A percentile compares a stretch with the other conserved stretches of the same genome.
These are phyloP conservation scores for Pleurotus ostreatus DNA, from an alignment of 768 basidiomycete genomes.

Conservation along the genomic window DNA sequence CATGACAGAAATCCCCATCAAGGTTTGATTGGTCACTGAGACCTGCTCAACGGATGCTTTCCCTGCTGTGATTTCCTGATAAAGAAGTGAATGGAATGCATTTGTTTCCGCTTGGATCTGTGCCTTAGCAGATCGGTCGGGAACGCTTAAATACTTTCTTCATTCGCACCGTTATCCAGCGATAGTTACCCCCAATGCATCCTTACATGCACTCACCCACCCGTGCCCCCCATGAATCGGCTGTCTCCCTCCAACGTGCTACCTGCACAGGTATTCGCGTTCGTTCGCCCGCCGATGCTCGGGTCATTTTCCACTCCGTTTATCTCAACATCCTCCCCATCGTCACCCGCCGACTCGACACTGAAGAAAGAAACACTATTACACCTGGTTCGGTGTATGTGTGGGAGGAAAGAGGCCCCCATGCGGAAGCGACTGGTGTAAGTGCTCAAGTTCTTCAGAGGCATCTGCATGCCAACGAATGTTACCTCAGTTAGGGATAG, in stretches of 20 bases:
- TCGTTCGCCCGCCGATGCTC: conserved; percentile 47
- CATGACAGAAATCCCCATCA: conserved; percentile 8
- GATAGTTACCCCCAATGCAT: conserved; percentile 3
- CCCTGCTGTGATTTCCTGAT: conserved; percentile 4
- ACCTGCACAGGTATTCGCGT: conserved; percentile 49
- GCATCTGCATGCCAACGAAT: background rate
- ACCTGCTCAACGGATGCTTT: conserved; percentile 4
- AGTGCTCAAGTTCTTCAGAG: conserved; percentile 18
- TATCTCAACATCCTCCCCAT: conserved; percentile 64
- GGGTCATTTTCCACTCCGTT: conserved; percentile 73
- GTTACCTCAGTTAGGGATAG: conserved; percentile 60
- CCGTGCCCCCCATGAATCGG: background rate
- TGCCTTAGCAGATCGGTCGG: conserved; percentile 8
- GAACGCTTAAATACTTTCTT: conserved; percentile 5
- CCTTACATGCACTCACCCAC: conserved; percentile 5
- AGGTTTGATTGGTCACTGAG: background rate
- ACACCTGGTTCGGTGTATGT: conserved; percentile 77
- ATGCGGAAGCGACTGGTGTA: conserved; percentile 71
- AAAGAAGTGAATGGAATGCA: background rate
- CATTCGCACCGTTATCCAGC: background rate
- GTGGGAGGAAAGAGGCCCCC: conserved; percentile 79
- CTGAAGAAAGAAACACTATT: conserved; percentile 69
- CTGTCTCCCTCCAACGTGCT: conserved; percentile 39
- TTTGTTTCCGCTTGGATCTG: conserved; percentile 7
- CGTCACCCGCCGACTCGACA: conserved; percentile 72